Evolutionary conservation across 176 grass and related monocot species (phyloP).

Genomic region (Phragmites australis): DNA sequence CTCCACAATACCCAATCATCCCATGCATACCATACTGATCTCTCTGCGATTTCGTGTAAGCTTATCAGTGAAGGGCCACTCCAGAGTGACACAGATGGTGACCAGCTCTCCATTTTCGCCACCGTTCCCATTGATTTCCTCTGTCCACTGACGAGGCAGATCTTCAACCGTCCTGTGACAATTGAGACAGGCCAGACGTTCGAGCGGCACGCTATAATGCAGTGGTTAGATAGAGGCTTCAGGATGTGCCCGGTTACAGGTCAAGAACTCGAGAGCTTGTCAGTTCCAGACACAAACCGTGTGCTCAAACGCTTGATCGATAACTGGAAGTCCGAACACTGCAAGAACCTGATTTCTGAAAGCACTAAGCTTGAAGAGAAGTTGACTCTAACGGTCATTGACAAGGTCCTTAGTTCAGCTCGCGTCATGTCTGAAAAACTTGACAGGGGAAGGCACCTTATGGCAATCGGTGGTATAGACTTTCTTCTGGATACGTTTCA

Average conservation of each 20-base stretch:
- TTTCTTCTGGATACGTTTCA: conserved; percentile 48
- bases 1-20: background rate
- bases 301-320: conserved; percentile 52
- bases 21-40: background rate
- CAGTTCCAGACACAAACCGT: conserved; percentile 45
- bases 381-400: background rate
- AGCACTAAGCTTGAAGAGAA: background rate
- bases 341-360: background rate
- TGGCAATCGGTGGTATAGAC: conserved; percentile 55
- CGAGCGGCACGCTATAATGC: conserved; percentile 46
- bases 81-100: conserved; percentile 9
- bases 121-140: conserved; percentile 44
- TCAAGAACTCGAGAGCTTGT: conserved; percentile 25
- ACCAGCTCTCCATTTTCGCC: conserved; percentile 9
- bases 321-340: conserved; percentile 43
- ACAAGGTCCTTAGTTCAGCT: conserved; percentile 1
- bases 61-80: conserved; percentile 40
- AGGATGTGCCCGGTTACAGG: conserved; percentile 40
- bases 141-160: conserved; percentile 51
- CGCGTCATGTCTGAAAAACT: conserved; percentile 31
- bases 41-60: background rate
- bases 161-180: conserved; percentile 49
- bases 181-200: conserved; percentile 61
- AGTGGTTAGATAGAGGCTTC: conserved; percentile 49
- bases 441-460: conserved; percentile 50